Conservation (phyloP, 2,329 filamentous ascomycete genomes). For the Nemania serpens region DNA sequence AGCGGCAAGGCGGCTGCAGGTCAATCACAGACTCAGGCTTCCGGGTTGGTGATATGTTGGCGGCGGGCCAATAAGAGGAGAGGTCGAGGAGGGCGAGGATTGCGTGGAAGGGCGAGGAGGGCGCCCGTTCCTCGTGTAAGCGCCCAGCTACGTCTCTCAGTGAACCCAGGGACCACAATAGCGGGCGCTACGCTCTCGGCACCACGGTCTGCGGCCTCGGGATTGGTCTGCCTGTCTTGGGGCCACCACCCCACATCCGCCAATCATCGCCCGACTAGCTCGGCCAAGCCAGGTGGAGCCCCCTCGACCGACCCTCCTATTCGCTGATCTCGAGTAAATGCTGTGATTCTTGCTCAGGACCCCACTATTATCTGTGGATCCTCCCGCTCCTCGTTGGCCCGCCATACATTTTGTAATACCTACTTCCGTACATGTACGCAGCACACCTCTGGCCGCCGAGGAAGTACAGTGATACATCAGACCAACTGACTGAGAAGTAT, state of each 20-base stretch:
- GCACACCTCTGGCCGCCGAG: no score
- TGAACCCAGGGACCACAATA: constrained; percentile 12
- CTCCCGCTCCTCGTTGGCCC: no score
- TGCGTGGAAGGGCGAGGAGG: constrained; percentile 31
- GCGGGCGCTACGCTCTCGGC: constrained; percentile 36
- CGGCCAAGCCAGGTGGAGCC: neutral
- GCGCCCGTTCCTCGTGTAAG: constrained; percentile 32
- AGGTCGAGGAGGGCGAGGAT: constrained; percentile 29
- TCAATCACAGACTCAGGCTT: constrained; percentile 36
- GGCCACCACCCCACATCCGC: constrained; percentile 17
- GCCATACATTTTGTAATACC: no score
- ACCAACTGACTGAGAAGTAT: no score
- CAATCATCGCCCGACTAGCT: constrained; percentile 13
- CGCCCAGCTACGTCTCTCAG: constrained; percentile 35
- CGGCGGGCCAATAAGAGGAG: constrained; percentile 38
- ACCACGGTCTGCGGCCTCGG: constrained; percentile 25
- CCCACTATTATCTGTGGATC: neutral
- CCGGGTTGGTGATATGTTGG: constrained; percentile 36
- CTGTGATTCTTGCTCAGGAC: constrained; percentile 11
- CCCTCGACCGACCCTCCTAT: neutral
- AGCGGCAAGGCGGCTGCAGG: constrained; percentile 37
- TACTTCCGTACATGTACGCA: no score
- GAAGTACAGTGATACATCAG: no score
- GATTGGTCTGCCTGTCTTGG: constrained; percentile 31
- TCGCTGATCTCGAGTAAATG: constrained; percentile 4